Evolutionary conservation across 1,284 basidiomycete genomes (phyloP).

Genomic region (Inonotus hispidus): DNA sequence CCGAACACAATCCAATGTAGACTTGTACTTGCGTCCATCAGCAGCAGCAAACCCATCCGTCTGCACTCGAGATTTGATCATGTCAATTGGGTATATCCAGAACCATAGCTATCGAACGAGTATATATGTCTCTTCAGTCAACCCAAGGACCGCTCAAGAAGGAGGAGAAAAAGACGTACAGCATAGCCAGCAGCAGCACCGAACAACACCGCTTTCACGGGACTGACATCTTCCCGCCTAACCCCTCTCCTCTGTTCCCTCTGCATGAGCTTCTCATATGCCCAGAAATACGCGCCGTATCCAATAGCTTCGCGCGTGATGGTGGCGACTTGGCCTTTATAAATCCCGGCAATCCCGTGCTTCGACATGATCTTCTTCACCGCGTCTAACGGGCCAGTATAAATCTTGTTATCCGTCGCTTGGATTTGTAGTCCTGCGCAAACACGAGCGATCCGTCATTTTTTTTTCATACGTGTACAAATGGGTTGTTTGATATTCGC

Average conservation of each 20-base stretch:
- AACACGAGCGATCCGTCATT: not conserved
- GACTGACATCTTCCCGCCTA: slow-evolving; percentile 68
- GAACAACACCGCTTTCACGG: slow-evolving; percentile 74
- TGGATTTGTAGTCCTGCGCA: slow-evolving; percentile 77
- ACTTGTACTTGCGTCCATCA: slow-evolving; percentile 77
- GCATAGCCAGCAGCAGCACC: slow-evolving; percentile 85
- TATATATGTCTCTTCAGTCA: too few relatives aligned
- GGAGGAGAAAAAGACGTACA: slow-evolving; percentile 39
- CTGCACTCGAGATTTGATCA: slow-evolving; percentile 94
- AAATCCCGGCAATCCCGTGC: slow-evolving; percentile 81
- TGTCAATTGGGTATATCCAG: slow-evolving; percentile 88
- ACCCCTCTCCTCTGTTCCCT: slow-evolving; percentile 69
- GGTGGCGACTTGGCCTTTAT: slow-evolving; percentile 91
- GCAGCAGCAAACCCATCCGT: slow-evolving; percentile 80
- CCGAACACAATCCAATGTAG: slow-evolving; percentile 76
- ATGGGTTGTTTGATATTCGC: too few relatives aligned
- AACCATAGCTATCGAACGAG: slow-evolving; percentile 59
- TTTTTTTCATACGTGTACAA: not conserved
- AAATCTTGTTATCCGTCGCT: slow-evolving; percentile 64
- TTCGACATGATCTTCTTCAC: slow-evolving; percentile 73
- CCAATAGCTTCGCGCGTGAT: slow-evolving; percentile 82
- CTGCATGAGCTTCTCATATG: slow-evolving; percentile 91
- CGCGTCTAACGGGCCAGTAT: slow-evolving; percentile 83
- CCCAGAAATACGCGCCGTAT: slow-evolving; percentile 88
- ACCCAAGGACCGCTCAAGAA: not conserved